Percentiles rank a stretch among this genome's conserved stretches.
Evolutionary conservation across 2,329 filamentous ascomycete species (phyloP).

Genomic region (Xylaria sp.): DNA sequence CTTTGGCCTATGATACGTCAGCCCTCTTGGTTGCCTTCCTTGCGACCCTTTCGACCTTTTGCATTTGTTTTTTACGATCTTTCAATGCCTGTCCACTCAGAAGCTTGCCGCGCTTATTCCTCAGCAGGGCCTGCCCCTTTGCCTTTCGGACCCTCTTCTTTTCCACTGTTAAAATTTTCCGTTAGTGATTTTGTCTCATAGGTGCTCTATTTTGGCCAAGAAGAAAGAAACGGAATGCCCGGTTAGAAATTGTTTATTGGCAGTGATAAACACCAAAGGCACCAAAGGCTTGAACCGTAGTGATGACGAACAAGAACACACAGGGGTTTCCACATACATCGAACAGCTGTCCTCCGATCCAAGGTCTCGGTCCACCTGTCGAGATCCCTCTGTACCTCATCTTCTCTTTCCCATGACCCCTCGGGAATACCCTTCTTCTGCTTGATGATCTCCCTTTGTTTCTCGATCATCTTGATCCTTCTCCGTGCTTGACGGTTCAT

Average conservation of each 20-base stretch:
- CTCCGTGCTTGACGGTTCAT: constrained; percentile 40
- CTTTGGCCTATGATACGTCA: neutral
- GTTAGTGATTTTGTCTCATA: too few species aligned
- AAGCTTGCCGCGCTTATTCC: constrained; percentile 29
- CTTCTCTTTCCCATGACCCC: constrained; percentile 31
- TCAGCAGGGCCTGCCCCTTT: constrained; percentile 30
- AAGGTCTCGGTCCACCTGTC: constrained; percentile 31
- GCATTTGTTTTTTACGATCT: constrained; percentile 27
- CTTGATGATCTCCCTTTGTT: constrained; percentile 35
- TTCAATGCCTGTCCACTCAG: constrained; percentile 30
- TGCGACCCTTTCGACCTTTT: constrained; percentile 26
- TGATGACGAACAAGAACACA: neutral
- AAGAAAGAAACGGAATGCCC: too few species aligned
- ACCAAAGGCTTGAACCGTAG: neutral
- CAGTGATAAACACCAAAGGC: neutral
- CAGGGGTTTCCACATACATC: constrained; percentile 15
- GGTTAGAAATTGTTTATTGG: neutral
- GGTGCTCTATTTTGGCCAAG: too few species aligned
- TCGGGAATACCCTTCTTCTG: constrained; percentile 33
- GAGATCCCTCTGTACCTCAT: constrained; percentile 35
- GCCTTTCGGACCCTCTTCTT: constrained; percentile 33
- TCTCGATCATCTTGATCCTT: constrained; percentile 38
- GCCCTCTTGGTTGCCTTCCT: constrained; percentile 24
- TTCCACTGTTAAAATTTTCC: constrained; percentile 1
- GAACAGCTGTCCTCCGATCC: constrained; percentile 25